These are phyloP conservation scores for Fusarium nygamai DNA, from an alignment of 2,329 filamentous ascomycete genomes.

Conservation along the genomic window DNA sequence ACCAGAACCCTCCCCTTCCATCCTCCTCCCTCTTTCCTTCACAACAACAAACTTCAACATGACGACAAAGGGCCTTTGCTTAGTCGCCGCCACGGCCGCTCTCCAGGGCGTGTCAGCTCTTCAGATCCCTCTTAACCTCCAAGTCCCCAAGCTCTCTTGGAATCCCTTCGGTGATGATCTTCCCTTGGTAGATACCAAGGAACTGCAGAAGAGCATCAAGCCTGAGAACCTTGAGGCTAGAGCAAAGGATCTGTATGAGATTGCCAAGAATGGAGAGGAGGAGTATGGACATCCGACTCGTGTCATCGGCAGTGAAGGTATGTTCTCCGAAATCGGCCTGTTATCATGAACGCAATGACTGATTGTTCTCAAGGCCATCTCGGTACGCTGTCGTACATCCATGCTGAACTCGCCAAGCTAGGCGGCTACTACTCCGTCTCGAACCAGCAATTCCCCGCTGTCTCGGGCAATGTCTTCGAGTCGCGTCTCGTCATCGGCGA, in stretches of 20 bases:
- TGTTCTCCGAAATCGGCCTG: conserved; percentile 19
- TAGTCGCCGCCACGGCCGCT: conserved; percentile 43
- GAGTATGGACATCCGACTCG: conserved; percentile 76
- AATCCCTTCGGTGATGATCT: conserved; percentile 35
- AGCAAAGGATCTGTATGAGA: conserved; percentile 69
- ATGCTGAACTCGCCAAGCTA: conserved; percentile 62
- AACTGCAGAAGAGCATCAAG: conserved; percentile 66
- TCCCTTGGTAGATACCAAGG: conserved; percentile 62
- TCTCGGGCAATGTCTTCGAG: conserved; percentile 68
- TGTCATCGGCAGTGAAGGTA: conserved; percentile 74
- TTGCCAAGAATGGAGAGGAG: conserved; percentile 66
- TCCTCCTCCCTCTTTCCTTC: not conserved
- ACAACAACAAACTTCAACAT: conserved; percentile 11
- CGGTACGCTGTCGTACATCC: conserved; percentile 72
- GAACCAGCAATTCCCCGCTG: conserved; percentile 72
- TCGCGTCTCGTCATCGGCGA: conserved; percentile 66
- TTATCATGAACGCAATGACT: not conserved
- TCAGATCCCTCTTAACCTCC: conserved; percentile 39
- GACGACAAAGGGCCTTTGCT: conserved; percentile 39
- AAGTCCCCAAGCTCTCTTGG: conserved; percentile 31
- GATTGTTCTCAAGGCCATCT: conserved; percentile 60
- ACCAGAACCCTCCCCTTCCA: conserved; percentile 17
- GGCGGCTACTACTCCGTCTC: conserved; percentile 70
- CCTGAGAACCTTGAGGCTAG: conserved; percentile 65
- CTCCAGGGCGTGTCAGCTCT: conserved; percentile 41